Evolutionary conservation across 2,329 filamentous ascomycete species (phyloP), one percentile per base, ranked within the genome.

Genomic region (Fusarium buxicola): DNA sequence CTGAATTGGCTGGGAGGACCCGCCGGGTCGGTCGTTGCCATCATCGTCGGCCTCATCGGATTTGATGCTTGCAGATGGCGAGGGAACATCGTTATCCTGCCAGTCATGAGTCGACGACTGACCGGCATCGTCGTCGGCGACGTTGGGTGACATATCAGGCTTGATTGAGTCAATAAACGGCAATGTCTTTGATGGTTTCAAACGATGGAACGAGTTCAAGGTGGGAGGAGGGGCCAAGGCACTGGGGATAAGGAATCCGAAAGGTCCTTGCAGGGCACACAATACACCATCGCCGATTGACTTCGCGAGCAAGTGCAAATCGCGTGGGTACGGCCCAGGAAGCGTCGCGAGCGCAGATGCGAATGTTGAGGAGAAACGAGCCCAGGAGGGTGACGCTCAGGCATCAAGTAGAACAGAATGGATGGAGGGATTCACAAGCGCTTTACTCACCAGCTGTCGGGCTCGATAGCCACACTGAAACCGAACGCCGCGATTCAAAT

Each of bases 1-100:
- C 73, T 93, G 91, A 57, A 91, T 82, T 12, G 89, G 90, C 66
- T 81, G 77, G 34, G 77, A 78, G n/a, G 80, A 73, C 13, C 74
- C 74, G 48, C 78, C 77, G 31, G 69, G 63, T 34, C 65, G 65
- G 25, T 65, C 62, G 50, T 59, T 68, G 24, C 72, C 69, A 63
- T 77, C 76, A 57, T 80, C 76, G 60, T 79, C 75, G 35, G 79
- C 76, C 61, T 79, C 74, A 44, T 78, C 74, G 69, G 82, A 78
- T 69, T 78, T 79, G 54, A 70, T 73, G 72, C 77, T 82, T 59
- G 73, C 80, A 56, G 75, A 78, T 56, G 76, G 80, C 54, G 75
- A 81, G 35, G 70, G 76, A 56, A 73, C 71, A 58, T 74, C 76
- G 28, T 70, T 63, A 18, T 72, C 68, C 25, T 74, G 72, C 79